These are phyloP conservation scores for Cercospora sojina DNA, from an alignment of 2,329 filamentous ascomycete species.

Conservation along the genomic window DNA sequence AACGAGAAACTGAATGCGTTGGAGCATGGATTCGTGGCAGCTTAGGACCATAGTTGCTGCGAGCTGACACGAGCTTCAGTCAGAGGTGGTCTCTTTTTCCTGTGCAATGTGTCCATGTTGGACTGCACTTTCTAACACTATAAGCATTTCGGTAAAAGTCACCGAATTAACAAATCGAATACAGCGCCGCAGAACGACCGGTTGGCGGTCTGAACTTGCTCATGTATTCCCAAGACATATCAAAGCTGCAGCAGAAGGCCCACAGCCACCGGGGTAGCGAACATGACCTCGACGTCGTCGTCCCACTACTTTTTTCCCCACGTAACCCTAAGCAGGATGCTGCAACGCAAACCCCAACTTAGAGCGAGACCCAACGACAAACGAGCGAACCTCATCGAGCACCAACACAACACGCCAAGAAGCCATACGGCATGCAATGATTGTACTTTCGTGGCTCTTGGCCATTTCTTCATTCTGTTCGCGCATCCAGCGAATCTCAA, in stretches of 20 bases:
- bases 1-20: background rate
- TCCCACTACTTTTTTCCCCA: background rate
- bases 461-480: background rate
- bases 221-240: background rate
- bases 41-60: background rate
- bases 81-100: too few relatives aligned
- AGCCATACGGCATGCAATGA: background rate
- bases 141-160: too few relatives aligned
- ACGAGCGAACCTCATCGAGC: background rate
- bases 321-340: background rate
- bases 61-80: background rate
- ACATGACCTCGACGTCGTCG: background rate
- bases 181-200: background rate
- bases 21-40: background rate
- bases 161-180: background rate
- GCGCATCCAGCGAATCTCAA: background rate
- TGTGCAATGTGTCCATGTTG: too few relatives aligned
- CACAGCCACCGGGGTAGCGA: background rate
- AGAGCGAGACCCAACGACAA: background rate
- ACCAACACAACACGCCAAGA: background rate
- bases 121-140: too few relatives aligned
- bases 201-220: background rate
- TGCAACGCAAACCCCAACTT: background rate
- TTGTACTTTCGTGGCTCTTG: background rate
- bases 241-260: background rate